Conservation (phyloP, 192 early-diverging fungal species). For the Umbelopsis vinacea region DNA sequence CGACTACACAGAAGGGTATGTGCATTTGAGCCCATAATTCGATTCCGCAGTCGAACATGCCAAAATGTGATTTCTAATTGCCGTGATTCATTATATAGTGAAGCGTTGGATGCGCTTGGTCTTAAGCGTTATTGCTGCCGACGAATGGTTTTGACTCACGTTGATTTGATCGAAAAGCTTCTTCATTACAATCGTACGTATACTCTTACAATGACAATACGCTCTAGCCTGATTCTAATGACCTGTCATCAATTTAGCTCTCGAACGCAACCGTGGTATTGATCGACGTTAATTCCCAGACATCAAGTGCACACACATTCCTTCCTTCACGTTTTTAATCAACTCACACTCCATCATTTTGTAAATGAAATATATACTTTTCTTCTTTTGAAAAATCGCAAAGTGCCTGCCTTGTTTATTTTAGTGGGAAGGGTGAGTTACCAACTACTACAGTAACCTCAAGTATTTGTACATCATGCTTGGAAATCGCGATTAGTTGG, state of each 20-base stretch:
- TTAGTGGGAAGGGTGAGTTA: no score
- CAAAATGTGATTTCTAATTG: background rate
- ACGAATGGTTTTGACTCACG: constrained; percentile 97
- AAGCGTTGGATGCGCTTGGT: constrained; percentile 74
- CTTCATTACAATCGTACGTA: constrained; percentile 88
- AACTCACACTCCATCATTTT: constrained; percentile 1
- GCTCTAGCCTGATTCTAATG: background rate
- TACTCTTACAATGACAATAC: background rate
- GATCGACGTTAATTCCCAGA: constrained; percentile 14
- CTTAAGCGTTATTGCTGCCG: constrained; percentile 96
- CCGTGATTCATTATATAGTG: constrained; percentile 45
- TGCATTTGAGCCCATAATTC: background rate
- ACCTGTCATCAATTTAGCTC: background rate
- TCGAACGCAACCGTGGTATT: constrained; percentile 19
- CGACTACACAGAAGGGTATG: constrained; percentile 77
- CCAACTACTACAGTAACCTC: no score
- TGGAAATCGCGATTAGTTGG: no score
- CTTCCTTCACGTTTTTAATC: background rate
- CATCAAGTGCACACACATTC: background rate
- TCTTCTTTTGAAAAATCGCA: background rate
- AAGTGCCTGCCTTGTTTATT: no score
- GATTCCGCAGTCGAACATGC: background rate
- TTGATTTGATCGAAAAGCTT: constrained; percentile 98
- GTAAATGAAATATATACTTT: constrained; percentile 18
- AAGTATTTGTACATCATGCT: no score